Evolutionary conservation across 2,329 filamentous ascomycete genomes (phyloP).

Genomic region (Fonsecaea monophora): DNA sequence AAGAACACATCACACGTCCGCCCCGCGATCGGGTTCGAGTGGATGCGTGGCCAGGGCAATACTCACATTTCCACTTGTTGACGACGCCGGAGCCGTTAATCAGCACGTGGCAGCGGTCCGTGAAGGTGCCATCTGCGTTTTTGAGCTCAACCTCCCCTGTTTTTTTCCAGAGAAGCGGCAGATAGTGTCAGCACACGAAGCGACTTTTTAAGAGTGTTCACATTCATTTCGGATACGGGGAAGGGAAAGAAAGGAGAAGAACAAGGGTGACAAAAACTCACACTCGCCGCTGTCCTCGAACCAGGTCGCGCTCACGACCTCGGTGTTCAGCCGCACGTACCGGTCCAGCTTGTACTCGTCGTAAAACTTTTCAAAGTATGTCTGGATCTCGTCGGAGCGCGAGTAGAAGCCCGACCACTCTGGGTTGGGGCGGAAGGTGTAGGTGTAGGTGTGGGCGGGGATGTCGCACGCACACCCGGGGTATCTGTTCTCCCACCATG

Average conservation of each 20-base stretch:
- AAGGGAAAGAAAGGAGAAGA: no score
- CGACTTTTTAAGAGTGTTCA: no score
- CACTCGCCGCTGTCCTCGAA: slow-evolving; percentile 26
- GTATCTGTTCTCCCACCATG: slow-evolving; percentile 42
- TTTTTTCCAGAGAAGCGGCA: background rate
- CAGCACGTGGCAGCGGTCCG: slow-evolving; percentile 42
- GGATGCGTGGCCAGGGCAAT: background rate
- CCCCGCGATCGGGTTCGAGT: no score
- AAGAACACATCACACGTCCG: no score
- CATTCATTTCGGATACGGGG: no score
- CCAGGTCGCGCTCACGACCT: slow-evolving; percentile 29
- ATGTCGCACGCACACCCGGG: slow-evolving; percentile 46
- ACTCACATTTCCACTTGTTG: slow-evolving; percentile 45
- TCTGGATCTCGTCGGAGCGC: slow-evolving; percentile 18
- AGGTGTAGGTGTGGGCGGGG: slow-evolving; percentile 31
- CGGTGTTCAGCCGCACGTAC: slow-evolving; percentile 25
- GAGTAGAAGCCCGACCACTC: slow-evolving; percentile 32
- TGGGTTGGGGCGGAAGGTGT: slow-evolving; percentile 34
- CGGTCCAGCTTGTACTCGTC: slow-evolving; percentile 49
- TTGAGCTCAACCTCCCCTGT: slow-evolving; percentile 21
- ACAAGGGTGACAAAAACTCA: slow-evolving; percentile 9
- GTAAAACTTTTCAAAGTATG: slow-evolving; percentile 30
- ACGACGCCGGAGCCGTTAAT: slow-evolving; percentile 51
- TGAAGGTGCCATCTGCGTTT: slow-evolving; percentile 20
- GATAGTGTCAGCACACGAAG: no score